Conservation (phyloP, 2,329 filamentous ascomycete species). For the Helotiales sp. region DNA sequence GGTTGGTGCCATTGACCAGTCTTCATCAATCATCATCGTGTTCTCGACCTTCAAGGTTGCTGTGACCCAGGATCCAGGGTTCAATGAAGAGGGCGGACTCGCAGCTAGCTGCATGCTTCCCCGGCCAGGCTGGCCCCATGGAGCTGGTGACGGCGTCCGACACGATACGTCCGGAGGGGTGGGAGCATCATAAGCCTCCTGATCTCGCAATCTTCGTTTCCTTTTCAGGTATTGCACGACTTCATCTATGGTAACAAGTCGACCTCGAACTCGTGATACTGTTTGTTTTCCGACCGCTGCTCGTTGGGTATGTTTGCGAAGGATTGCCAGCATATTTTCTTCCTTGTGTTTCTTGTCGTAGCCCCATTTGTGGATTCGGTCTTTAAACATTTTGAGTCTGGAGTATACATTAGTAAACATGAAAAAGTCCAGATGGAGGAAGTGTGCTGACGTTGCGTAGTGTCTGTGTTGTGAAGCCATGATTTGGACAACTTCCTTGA, state of each 20-base stretch:
- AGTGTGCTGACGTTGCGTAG: slow-evolving; percentile 4
- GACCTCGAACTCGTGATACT: slow-evolving; percentile 5
- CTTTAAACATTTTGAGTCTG: slow-evolving; percentile 11
- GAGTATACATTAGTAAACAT: background rate
- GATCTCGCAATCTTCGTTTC: background rate
- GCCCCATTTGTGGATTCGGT: slow-evolving; percentile 11
- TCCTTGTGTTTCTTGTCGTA: slow-evolving; percentile 17
- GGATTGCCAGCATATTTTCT: slow-evolving; percentile 6
- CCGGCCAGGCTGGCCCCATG: background rate
- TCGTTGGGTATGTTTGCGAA: slow-evolving; percentile 3
- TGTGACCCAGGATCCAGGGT: too few species aligned
- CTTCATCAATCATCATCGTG: background rate
- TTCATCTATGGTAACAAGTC: background rate
- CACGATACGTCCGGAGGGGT: slow-evolving; percentile 8
- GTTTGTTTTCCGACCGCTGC: slow-evolving; percentile 8
- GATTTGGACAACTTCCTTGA: slow-evolving; percentile 9
- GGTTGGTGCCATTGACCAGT: background rate
- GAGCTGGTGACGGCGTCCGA: slow-evolving; percentile 7
- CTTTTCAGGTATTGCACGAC: slow-evolving; percentile 6
- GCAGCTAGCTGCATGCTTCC: too few species aligned
- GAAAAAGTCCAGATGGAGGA: background rate
- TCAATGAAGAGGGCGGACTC: too few species aligned
- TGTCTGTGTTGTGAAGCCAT: slow-evolving; percentile 8
- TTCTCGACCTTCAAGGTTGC: background rate
- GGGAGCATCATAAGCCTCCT: background rate